phyloP scores from a whole-genome alignment of 192 early-diverging fungal genomes.

The Neocallimastix lanati region DNA sequence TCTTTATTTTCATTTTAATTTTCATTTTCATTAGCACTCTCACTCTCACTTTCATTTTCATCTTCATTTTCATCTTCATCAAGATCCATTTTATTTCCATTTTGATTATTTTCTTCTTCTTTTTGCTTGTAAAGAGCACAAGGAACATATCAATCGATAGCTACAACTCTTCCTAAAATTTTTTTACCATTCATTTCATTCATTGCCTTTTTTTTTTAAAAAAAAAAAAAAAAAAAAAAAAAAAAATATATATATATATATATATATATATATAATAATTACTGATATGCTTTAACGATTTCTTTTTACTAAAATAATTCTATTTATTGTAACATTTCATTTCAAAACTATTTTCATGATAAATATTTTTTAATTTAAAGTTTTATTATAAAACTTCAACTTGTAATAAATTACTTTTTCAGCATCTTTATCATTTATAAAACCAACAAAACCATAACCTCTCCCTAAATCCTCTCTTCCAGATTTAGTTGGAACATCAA shows the following conservation, averaged over 20 bases:
- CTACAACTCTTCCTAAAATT: slow-evolving; percentile 50
- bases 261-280: no score
- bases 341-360: no score
- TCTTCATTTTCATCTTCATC: slow-evolving; percentile 10
- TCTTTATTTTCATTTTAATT: slow-evolving; percentile 10
- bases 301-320: no score
- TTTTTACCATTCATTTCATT: slow-evolving; percentile 50
- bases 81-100: slow-evolving; percentile 24
- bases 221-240: no score
- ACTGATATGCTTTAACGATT: no score
- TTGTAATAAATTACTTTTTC: slow-evolving; percentile 18
- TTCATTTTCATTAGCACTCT: no score
- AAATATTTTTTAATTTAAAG: no score
- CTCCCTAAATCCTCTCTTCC: slow-evolving; percentile 47
- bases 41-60: slow-evolving; percentile 15
- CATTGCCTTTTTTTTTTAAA: no score
- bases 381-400: no score
- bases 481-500: slow-evolving; percentile 54
- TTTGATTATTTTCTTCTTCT: neutral
- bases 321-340: no score
- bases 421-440: slow-evolving; percentile 48
- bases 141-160: slow-evolving; percentile 71
- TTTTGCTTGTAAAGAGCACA: neutral
- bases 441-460: slow-evolving; percentile 86
- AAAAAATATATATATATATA: no score